phyloP scores from a whole-genome alignment of 2,329 filamentous ascomycete genomes.

The Thielaviopsis euricoi region DNA sequence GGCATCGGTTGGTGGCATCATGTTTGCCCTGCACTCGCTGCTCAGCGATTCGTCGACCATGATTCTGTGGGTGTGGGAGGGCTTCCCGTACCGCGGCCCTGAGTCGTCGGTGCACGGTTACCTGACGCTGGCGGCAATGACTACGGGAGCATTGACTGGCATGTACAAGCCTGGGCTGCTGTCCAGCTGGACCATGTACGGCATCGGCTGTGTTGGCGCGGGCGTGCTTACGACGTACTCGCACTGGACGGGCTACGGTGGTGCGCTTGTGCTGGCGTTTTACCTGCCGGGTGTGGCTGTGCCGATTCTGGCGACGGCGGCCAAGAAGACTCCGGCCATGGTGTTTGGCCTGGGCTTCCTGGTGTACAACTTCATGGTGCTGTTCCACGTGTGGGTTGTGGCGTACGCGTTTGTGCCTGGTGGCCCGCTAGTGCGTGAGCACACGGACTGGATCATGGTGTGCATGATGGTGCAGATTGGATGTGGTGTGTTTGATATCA shows the following conservation, averaged over 20 bases:
- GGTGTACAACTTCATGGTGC: conserved; percentile 79
- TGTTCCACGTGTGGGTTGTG: conserved; percentile 98
- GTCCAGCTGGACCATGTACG: conserved; percentile 65
- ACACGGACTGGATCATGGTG: conserved; percentile 89
- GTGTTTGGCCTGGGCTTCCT: conserved; percentile 84
- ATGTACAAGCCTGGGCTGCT: conserved; percentile 54
- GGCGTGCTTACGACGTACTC: conserved; percentile 57
- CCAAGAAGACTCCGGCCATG: conserved; percentile 57
- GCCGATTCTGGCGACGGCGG: conserved; percentile 57
- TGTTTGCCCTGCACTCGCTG: conserved; percentile 83
- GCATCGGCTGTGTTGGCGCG: conserved; percentile 62
- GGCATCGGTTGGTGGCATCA: conserved; percentile 62
- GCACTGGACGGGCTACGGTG: conserved; percentile 84
- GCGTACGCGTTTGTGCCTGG: conserved; percentile 96
- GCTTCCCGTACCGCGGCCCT: conserved; percentile 78
- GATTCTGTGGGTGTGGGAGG: conserved; percentile 97
- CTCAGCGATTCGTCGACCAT: conserved; percentile 96
- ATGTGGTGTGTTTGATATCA: conserved; percentile 63
- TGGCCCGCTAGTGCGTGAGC: conserved; percentile 79
- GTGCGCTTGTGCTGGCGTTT: conserved; percentile 55
- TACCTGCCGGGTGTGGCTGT: conserved; percentile 72
- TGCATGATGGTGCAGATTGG: conserved; percentile 73
- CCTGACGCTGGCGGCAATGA: conserved; percentile 77
- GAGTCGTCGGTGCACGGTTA: conserved; percentile 81
- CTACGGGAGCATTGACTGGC: conserved; percentile 59